Base-by-base conservation (phyloP, 139 green algal genomes). In the Nannochloris sp. region DNA sequence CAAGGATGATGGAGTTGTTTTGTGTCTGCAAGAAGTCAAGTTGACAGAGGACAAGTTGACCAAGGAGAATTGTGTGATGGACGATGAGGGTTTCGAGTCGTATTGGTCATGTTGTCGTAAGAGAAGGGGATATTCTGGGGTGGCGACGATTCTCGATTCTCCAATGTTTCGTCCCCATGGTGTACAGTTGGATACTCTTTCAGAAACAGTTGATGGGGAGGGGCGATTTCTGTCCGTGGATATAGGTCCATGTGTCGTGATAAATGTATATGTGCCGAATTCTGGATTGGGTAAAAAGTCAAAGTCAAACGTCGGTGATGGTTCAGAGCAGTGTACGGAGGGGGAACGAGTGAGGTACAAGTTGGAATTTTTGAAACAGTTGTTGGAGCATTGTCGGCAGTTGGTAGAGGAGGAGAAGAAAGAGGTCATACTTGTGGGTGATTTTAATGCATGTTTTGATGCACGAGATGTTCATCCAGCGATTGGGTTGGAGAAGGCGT, bases 261-360 rank as follows among this genome's bases (percentile, higher is more conserved):
- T 90, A 54, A 91, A 91, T 58, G 81, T 89, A 49, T 91, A 94
- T 55, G 86, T 82, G 18, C 87, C 87, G 12, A 94, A 94, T 69
- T 83, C 86, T 16, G 87, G 87, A 0, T 73, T 84, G 34, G 48
- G 62, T 1, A 66, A 78, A 9, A 53, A 21, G 16, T 53, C 46
- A 21, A 53, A 53, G 18, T 25, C 18, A 19, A 53, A 53, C 15
- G 16, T 53, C 15, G 46, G 46, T 10, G 46, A 53, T 53, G 46
- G 46, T 9, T 25, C 16, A 21, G n/a, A 25, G 46, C 15, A 19
- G 16, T 21, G 16, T 21, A 7, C 46, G 11, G 46, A 53, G 7
- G 16, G 16, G 46, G n/a, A 53, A 53, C 18, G 87, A 6, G 65
- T 82, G 19, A 31, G 40, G 2, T 81, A 68, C 55, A 92, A 93